Evolutionary conservation across 208 protist species (phyloP).

Genomic region (Balamuthia mandrillaris): DNA sequence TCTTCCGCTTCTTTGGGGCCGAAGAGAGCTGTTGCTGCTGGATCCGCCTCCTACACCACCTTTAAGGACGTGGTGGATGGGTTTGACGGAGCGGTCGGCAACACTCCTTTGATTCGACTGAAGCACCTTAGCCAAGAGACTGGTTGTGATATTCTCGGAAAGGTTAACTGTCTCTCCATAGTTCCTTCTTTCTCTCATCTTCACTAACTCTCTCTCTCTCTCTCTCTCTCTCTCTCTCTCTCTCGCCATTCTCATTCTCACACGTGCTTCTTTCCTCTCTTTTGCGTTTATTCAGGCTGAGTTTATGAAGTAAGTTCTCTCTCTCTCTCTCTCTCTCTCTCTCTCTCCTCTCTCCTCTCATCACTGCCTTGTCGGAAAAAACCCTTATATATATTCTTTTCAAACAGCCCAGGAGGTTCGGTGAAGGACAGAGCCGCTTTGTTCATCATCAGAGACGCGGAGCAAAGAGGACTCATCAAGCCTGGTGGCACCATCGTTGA

Average conservation of each 20-base stretch:
- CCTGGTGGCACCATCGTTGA: constrained; percentile 62
- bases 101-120: constrained; percentile 43
- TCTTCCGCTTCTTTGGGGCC: not conserved
- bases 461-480: constrained; percentile 51
- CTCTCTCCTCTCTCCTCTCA: not conserved
- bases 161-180: too few species aligned
- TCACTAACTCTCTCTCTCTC: not conserved
- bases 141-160: constrained; percentile 57
- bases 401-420: constrained; percentile 47
- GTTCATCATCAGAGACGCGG: constrained; percentile 62
- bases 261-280: not conserved
- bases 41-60: too few species aligned
- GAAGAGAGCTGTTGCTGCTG: too few species aligned
- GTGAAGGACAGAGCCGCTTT: constrained; percentile 68
- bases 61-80: constrained; percentile 25
- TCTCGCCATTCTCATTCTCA: not conserved
- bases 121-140: constrained; percentile 22
- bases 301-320: not conserved
- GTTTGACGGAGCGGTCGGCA: constrained; percentile 41
- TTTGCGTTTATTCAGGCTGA: too few species aligned
- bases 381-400: not conserved
- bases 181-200: not conserved
- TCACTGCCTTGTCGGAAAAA: not conserved
- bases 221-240: not conserved
- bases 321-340: not conserved